Evolutionary conservation across 164 flowering plant species (phyloP), one percentile per base, ranked within the genome.

Genomic region (Litsea cubeba): DNA sequence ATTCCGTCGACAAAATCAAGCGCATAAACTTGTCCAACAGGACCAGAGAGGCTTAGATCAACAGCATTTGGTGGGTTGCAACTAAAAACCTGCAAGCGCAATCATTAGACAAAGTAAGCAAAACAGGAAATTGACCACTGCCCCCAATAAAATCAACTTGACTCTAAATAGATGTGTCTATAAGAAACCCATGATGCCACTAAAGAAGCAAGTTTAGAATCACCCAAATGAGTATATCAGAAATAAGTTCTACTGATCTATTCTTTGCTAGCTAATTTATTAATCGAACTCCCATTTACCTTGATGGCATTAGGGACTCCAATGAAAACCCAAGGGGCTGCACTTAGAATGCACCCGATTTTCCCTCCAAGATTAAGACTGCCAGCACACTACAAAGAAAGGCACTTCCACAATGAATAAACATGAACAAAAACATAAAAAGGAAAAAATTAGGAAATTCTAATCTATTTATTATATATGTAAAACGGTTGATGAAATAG

Each of bases 281-380:
- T 15, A 57, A 71, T 26, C 65, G 22, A 14, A 18, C 2, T 40
- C 10, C 11, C 26, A 23, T 24, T 76, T 76, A 94, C 99, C 97
- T 92, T 95, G 58, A 95, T 97, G 77, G 76, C 12, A 85, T 92
- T 90, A 57, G 91, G 90, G 69, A 89, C 69, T 72, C 99, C 99
- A 71, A 91, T 88, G 82, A 95, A 95, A n/a, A 93, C 65, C 98
- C 97, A 95, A 26, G 98, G 95, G 51, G 97, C 97, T 86, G 92
- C 99, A 84, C 87, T 91, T n/a, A 95, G 88, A 91, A 95, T 85
- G 77, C 94, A 91, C 46, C 99, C 98, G 23, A 95, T 84, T 82
- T 94, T 95, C 74, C 88, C 91, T 23, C 92, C 97, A 78, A 94
- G 77, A 81, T 84, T 87, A 62, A 88, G 57, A 23, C 82, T 84